Percentiles rank a stretch among this genome's conserved stretches.
phyloP scores from a whole-genome alignment of 306 rosid species.

The Prunus campanulata region DNA sequence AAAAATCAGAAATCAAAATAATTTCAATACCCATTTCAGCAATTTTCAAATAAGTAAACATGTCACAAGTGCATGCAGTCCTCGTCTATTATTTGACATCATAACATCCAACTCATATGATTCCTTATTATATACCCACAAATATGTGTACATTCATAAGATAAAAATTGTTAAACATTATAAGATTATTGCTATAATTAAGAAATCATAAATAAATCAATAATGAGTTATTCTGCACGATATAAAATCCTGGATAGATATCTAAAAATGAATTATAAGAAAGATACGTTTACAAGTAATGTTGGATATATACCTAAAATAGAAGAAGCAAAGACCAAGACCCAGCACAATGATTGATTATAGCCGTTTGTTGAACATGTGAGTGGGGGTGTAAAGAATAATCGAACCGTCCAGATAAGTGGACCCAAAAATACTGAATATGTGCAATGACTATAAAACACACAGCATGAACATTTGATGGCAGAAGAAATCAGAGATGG shows the following conservation, averaged over 20 bases:
- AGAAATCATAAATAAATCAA: neutral
- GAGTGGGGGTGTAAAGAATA: constrained; percentile 11
- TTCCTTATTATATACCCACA: neutral
- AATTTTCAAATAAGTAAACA: too few relatives aligned
- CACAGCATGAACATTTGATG: neutral
- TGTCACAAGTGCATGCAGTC: neutral
- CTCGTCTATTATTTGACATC: neutral
- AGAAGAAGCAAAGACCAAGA: constrained; percentile 30
- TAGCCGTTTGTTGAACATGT: constrained; percentile 47
- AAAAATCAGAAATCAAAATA: too few relatives aligned
- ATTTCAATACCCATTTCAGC: too few relatives aligned
- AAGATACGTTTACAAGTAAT: too few relatives aligned
- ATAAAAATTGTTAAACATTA: neutral
- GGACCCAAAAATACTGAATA: constrained; percentile 12
- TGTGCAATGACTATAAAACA: neutral
- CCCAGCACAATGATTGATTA: constrained; percentile 53
- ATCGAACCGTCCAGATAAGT: constrained; percentile 13
- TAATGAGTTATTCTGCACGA: too few relatives aligned
- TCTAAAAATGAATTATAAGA: neutral
- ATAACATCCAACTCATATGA: neutral
- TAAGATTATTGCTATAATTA: neutral
- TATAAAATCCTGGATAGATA: too few relatives aligned
- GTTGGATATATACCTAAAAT: neutral
- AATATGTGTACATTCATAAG: neutral
- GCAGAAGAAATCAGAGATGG: neutral